Evolutionary conservation across 257 asterid species (phyloP).

Genomic region (Anisodus tanguticus): DNA sequence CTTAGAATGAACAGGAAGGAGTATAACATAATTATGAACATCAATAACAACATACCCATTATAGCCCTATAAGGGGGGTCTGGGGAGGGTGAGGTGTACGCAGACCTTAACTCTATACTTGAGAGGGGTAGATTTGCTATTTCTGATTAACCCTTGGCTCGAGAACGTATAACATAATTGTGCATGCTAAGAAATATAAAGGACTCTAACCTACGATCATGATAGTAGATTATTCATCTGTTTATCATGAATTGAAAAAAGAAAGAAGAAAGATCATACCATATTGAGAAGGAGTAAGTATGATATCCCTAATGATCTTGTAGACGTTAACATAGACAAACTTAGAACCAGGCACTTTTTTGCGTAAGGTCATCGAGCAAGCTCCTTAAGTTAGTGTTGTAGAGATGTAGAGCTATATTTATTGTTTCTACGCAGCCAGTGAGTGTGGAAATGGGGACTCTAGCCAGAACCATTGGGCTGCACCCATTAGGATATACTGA

Average conservation of each 20-base stretch:
- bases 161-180: no score
- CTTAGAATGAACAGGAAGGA: no score
- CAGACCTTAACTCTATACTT: no score
- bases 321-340: slow-evolving; percentile 62
- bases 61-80: no score
- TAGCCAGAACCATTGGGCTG: slow-evolving; percentile 53
- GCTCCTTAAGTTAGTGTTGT: slow-evolving; percentile 53
- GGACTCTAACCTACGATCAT: not conserved
- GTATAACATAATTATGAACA: no score
- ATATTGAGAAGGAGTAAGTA: slow-evolving; percentile 47
- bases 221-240: not conserved
- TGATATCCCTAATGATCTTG: slow-evolving; percentile 58
- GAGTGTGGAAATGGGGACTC: slow-evolving; percentile 34
- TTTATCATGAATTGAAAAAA: no score
- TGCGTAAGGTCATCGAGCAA: slow-evolving; percentile 51
- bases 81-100: no score
- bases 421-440: slow-evolving; percentile 45
- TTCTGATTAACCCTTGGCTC: no score
- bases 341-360: slow-evolving; percentile 59
- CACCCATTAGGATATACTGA: slow-evolving; percentile 78
- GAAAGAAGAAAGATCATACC: slow-evolving; percentile 38
- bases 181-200: not conserved
- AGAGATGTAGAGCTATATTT: slow-evolving; percentile 54
- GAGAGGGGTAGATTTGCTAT: no score
- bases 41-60: no score